These are phyloP conservation scores for Tephrocybe sp. DNA, from an alignment of 768 basidiomycete genomes.

Conservation along the genomic window DNA sequence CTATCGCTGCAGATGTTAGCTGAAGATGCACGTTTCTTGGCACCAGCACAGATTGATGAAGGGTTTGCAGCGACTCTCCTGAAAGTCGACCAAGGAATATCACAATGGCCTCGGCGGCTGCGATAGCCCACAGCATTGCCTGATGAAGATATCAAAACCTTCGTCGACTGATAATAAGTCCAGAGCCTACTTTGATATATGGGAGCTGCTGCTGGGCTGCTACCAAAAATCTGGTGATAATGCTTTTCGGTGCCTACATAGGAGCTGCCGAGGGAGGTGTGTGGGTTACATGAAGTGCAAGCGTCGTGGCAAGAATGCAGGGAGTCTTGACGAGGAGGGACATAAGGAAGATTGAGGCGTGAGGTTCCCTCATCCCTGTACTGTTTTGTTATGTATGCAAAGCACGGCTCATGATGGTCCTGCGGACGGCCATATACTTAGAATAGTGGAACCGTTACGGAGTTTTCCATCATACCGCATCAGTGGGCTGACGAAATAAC, in stretches of 20 bases:
- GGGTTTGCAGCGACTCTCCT: neutral
- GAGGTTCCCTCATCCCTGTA: no score
- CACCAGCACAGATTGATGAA: neutral
- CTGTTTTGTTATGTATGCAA: no score
- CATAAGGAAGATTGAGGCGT: no score
- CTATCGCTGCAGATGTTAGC: constrained; percentile 26
- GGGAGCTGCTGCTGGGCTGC: neutral
- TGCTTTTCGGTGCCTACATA: neutral
- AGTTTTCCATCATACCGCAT: no score
- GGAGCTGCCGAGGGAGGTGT: neutral
- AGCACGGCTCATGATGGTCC: no score
- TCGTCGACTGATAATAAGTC: neutral
- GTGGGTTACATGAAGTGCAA: neutral
- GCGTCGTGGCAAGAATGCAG: neutral
- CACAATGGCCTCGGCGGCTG: neutral
- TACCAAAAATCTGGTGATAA: neutral
- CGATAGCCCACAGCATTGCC: neutral
- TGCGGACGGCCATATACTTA: no score
- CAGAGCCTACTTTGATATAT: neutral
- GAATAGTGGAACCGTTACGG: no score
- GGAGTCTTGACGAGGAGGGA: neutral
- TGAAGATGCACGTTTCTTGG: neutral
- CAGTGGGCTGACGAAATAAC: no score
- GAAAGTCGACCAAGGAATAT: neutral
- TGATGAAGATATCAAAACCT: no score